phyloP scores from a whole-genome alignment of 2,329 filamentous ascomycete genomes.

The Verticillium alfalfae region DNA sequence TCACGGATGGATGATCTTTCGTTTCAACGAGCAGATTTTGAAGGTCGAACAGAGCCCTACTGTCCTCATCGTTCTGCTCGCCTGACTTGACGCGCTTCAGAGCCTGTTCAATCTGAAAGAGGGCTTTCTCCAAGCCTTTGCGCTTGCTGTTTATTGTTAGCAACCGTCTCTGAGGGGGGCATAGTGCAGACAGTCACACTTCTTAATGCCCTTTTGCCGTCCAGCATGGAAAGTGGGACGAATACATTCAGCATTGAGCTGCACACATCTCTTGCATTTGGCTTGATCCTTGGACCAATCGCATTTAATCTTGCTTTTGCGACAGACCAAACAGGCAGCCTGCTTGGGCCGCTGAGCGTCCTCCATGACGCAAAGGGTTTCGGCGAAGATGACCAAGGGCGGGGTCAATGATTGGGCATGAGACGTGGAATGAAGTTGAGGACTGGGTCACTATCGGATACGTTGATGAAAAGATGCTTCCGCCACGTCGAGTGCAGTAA shows the following conservation, averaged over 20 bases:
- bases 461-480: background rate
- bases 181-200: slow-evolving; percentile 38
- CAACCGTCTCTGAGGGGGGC: background rate
- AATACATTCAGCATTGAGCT: slow-evolving; percentile 55
- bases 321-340: slow-evolving; percentile 59
- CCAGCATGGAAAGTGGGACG: slow-evolving; percentile 70
- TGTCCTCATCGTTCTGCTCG: slow-evolving; percentile 35
- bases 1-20: slow-evolving; percentile 8
- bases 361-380: slow-evolving; percentile 1
- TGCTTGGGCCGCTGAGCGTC: slow-evolving; percentile 18
- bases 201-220: slow-evolving; percentile 71
- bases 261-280: slow-evolving; percentile 56
- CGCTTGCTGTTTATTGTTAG: slow-evolving; percentile 51
- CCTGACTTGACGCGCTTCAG: slow-evolving; percentile 48
- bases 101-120: slow-evolving; percentile 69
- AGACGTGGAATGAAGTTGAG: background rate
- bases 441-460: background rate
- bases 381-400: background rate
- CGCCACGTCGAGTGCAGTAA: background rate
- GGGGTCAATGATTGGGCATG: background rate
- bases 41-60: slow-evolving; percentile 37
- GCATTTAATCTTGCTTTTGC: slow-evolving; percentile 64
- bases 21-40: slow-evolving; percentile 29
- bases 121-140: slow-evolving; percentile 67
- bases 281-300: slow-evolving; percentile 46